Evolutionary conservation across 2,329 filamentous ascomycete species (phyloP), one percentile per base, ranked within the genome.

Genomic region (Seiridium unicorne): DNA sequence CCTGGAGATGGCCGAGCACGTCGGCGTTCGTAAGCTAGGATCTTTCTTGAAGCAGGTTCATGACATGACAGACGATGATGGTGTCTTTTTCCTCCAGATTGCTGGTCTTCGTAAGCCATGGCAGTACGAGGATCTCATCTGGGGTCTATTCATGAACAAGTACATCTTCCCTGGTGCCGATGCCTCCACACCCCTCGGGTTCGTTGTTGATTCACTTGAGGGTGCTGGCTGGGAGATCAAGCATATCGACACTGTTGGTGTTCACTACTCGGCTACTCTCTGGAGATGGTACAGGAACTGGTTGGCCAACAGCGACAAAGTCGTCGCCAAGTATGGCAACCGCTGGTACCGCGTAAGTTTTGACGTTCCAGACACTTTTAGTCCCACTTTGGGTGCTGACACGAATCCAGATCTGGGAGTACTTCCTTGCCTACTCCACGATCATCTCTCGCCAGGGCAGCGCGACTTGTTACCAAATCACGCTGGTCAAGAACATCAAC

Each of bases 121-220:
- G 95, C 95, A 98, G 78, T 98, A 97, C 73, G 93, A 98, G 83
- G 94, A 98, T 79, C 85, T 97, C 56, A 91, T 94, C 76, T 98
- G 95, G 95, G 95, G 95, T 74, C 85, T 98, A 51, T 98, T 97
- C 85, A 96, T 98, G 93, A 98, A 98, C 89, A 97, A 97, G 82
- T 97, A 98, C 78, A 84, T 98, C 76, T 98, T 98, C 86, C 95
- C 93, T 40, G 95, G 95, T 74, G 95, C 95, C 56, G 95, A 98
- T 74, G 95, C 95, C 57, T 96, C 92, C 48, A 96, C 93, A 61
- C 95, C 95, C 56, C 87, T 99, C 54, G 92, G 92, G 68, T 95
- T 89, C 78, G 92, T 95, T 70, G 82, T 96, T 68, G 87, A 92
- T 76, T 88, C 87, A 73, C 85, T 97, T 26, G 95, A 99, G 81